These are phyloP conservation scores for Sporodiniella umbellata DNA, from an alignment of 371 early-diverging fungal species.

Conservation along the genomic window DNA sequence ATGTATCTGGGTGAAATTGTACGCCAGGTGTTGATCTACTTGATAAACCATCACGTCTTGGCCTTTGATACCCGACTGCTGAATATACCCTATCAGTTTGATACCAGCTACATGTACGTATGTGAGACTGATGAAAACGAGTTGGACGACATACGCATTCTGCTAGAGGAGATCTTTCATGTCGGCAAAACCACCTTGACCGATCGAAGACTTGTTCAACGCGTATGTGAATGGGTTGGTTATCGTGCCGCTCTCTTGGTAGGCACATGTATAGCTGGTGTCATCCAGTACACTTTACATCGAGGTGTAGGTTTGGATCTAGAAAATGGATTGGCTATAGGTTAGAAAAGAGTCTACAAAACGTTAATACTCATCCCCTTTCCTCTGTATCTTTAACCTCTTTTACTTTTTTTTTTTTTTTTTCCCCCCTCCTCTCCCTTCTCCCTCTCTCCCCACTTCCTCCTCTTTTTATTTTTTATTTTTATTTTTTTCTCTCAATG, in stretches of 20 bases:
- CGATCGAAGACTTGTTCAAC: conserved; percentile 43
- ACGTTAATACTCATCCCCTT: too few species aligned
- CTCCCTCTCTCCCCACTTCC: not conserved
- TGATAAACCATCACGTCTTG: conserved; percentile 65
- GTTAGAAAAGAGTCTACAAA: conserved; percentile 25
- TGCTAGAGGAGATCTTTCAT: conserved; percentile 46
- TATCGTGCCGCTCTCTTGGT: conserved; percentile 39
- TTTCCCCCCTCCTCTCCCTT: too few species aligned
- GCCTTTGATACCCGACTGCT: conserved; percentile 48
- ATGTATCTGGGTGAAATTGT: conserved; percentile 91
- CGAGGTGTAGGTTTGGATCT: conserved; percentile 31
- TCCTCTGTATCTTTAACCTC: not conserved
- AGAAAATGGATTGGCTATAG: conserved; percentile 30
- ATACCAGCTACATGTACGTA: conserved; percentile 76
- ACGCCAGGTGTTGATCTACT: conserved; percentile 72
- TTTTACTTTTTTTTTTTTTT: not conserved
- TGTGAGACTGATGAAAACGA: conserved; percentile 42
- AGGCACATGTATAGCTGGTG: conserved; percentile 40
- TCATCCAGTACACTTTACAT: conserved; percentile 36
- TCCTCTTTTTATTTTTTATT: not conserved
- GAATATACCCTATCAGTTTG: conserved; percentile 66
- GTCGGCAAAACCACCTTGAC: conserved; percentile 30
- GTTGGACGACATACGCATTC: conserved; percentile 39
- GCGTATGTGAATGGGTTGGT: conserved; percentile 39
- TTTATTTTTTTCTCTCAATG: too few species aligned